Base-by-base conservation (phyloP, 352 stramenopile genomes). In the Phytophthora parvispora region DNA sequence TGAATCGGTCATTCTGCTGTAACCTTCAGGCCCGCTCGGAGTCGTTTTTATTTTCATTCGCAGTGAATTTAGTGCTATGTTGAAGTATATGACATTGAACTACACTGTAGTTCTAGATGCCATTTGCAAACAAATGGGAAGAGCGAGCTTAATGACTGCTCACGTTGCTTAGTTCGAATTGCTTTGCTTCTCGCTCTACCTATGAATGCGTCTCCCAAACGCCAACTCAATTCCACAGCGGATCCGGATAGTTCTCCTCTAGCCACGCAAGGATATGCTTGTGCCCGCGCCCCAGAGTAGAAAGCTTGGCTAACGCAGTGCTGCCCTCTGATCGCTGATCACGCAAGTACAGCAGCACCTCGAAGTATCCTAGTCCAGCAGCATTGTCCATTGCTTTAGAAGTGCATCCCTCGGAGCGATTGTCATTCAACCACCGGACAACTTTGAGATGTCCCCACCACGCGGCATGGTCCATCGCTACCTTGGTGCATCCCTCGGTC, bases 391-490 rank as follows among this genome's bases (percentile, higher is more conserved):
- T 51, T 15, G 43, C 43, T 28, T 57, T n/a, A 42, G 18, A 20
- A 6, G 50, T 57, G 24, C 50, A 57, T 24, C 52, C 52, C 9
- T 59, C 32, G 6, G 31, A 15, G 15, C 52, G 52, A 34, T 59
- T 32, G 5, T 22, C 20, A 36, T 59, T 10, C 9, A 59, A 15
- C 52, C 52, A 59, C 8, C 40, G 38, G 24, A 49, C 52, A 10
- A 48, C 52, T 3, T 28, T n/a, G 8, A 59, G 8, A 36, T 59
- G 52, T 7, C 34, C 34, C 1, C 18, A 13, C 2, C 16, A 5
- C 20, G 52, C 52, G n/a, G 52, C 31, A 20, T 48, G 10, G 22
- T 47, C 25, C 52, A 59, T 59, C 7, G 52, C 52, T 18, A n/a
- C 10, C 25, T 28, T 15, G 9, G 31, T 59, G 52, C 52, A 59